Conservation (phyloP, 768 basidiomycete species). For the Mycena kentingensis region DNA sequence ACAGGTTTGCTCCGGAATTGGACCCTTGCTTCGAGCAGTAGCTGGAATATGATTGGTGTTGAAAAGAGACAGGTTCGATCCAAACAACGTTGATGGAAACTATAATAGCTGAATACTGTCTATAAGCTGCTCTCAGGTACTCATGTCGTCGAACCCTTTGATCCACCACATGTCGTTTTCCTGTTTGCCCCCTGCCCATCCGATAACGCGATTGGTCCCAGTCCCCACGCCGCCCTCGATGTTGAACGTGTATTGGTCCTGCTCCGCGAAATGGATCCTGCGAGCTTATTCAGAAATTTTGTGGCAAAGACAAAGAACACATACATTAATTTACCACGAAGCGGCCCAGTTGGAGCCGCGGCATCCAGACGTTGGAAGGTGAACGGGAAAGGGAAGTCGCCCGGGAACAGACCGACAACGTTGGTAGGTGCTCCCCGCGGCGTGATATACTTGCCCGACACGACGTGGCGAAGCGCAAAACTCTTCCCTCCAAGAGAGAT, state of each 20-base stretch:
- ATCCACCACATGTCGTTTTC: not conserved
- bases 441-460: not conserved
- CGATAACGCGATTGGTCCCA: not conserved
- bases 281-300: no score
- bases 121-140: no score
- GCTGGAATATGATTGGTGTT: no score
- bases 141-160: no score
- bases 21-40: not conserved
- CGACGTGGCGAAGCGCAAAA: slow-evolving; percentile 1
- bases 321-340: not conserved
- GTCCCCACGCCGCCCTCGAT: not conserved
- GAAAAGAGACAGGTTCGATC: no score
- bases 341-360: no score
- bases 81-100: no score
- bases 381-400: not conserved
- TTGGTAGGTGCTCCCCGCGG: not conserved
- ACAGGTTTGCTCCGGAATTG: not conserved
- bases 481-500: not conserved
- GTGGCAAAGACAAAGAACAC: not conserved
- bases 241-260: slow-evolving; percentile 4
- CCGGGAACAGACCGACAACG: not conserved
- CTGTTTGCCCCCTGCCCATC: not conserved
- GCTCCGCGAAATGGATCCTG: slow-evolving; percentile 1
- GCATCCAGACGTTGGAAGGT: not conserved
- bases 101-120: no score